These are phyloP conservation scores for Pseudofabraea citricarpa DNA, from an alignment of 2,329 filamentous ascomycete species.

Conservation along the genomic window DNA sequence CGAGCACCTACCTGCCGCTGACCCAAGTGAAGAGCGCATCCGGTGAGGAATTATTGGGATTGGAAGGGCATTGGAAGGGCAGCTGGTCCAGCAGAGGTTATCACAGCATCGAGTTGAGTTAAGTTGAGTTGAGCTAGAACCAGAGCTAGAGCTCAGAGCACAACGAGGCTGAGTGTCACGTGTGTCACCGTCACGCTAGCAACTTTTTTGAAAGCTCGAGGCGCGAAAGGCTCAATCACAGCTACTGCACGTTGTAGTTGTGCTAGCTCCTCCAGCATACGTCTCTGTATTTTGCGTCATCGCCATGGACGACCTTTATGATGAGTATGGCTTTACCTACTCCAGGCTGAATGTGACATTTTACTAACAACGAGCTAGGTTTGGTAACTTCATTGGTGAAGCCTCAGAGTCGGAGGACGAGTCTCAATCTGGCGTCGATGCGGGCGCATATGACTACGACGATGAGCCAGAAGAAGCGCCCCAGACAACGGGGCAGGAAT, in stretches of 20 bases:
- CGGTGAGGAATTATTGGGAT: no score
- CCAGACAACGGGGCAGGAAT: constrained; percentile 66
- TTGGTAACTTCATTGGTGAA: constrained; percentile 98
- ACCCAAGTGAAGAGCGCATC: no score
- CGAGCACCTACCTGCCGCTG: no score
- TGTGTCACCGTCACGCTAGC: constrained; percentile 11
- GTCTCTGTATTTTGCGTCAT: no score
- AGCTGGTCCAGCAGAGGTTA: no score
- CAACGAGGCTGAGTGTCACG: constrained; percentile 16
- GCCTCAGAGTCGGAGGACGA: constrained; percentile 84
- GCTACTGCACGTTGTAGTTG: no score
- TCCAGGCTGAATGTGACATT: no score
- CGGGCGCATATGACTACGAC: constrained; percentile 76
- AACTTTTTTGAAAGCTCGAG: constrained; percentile 24
- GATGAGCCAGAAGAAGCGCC: constrained; percentile 61
- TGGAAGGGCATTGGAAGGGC: no score
- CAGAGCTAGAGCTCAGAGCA: constrained; percentile 2
- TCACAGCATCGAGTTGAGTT: no score
- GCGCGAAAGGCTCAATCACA: no score
- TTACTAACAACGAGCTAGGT: constrained; percentile 48
- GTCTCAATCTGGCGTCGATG: constrained; percentile 70
- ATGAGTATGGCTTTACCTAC: constrained; percentile 71
- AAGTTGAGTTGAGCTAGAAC: no score
- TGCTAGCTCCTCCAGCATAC: no score
- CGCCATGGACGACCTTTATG: constrained; percentile 90